phyloP scores from a whole-genome alignment of 805 yeast species.

The Wickerhamomyces tratensis region DNA sequence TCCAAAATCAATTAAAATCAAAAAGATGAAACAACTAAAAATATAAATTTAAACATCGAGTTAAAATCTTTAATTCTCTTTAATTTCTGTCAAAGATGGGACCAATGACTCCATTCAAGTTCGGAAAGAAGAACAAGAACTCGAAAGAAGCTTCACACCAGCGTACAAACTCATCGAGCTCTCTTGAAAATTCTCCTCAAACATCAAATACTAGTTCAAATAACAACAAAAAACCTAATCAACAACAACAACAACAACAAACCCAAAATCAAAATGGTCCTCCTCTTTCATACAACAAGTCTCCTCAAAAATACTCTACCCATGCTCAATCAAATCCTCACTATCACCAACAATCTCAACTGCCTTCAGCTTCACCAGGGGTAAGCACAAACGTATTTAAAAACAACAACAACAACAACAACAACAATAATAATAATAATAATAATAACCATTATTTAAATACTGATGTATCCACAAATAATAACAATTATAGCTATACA shows the following conservation, averaged over 20 bases:
- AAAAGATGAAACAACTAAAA: too few relatives aligned
- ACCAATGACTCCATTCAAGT: constrained; percentile 47
- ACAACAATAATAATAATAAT: constrained; percentile 5
- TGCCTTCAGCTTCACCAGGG: constrained; percentile 4
- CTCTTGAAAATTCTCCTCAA: constrained; percentile 8
- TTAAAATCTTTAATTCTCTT: too few relatives aligned
- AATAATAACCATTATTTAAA: constrained; percentile 9
- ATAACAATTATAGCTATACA: too few relatives aligned
- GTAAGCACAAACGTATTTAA: too few relatives aligned
- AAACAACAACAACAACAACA: constrained; percentile 2
- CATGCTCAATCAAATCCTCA: too few relatives aligned
- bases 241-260: constrained; percentile 1
- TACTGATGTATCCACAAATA: too few relatives aligned
- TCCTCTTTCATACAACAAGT: background rate
- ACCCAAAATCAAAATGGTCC: too few relatives aligned
- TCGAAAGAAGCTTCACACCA: constrained; percentile 1
- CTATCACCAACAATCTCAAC: too few relatives aligned
- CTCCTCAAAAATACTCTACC: constrained; percentile 11
- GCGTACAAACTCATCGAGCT: constrained; percentile 1
- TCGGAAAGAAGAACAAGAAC: constrained; percentile 37
- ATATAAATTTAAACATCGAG: too few relatives aligned
- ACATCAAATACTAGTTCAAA: background rate
- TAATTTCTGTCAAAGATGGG: too few relatives aligned
- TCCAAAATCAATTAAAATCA: too few relatives aligned
- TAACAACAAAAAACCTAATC: constrained; percentile 4